These are phyloP conservation scores for Dicorynia guianensis DNA, from an alignment of 306 rosid genomes.

Conservation along the genomic window DNA sequence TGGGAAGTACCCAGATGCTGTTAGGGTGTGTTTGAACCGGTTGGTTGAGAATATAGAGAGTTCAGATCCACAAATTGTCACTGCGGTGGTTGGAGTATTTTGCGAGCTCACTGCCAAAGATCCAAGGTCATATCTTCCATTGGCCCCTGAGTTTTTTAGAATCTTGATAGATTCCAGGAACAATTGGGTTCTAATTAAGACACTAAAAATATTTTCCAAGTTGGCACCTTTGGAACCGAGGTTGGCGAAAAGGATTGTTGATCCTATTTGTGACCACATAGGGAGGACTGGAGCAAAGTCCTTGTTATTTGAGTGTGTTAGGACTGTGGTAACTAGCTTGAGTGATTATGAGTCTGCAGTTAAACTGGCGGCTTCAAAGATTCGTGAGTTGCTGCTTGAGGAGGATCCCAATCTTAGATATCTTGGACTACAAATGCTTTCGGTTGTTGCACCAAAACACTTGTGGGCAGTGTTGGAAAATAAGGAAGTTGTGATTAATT, in stretches of 20 bases:
- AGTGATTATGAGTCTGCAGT: conserved; percentile 70
- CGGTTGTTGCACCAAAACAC: conserved; percentile 59
- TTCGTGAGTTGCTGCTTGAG: conserved; percentile 74
- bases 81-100: conserved; percentile 81
- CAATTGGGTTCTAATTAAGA: conserved; percentile 89
- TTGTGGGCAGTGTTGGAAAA: conserved; percentile 88
- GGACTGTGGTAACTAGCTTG: conserved; percentile 81
- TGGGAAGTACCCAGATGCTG: conserved; percentile 85
- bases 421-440: conserved; percentile 84
- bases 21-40: conserved; percentile 85
- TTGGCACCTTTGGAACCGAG: conserved; percentile 82
- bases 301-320: conserved; percentile 80
- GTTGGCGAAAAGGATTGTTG: conserved; percentile 77
- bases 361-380: conserved; percentile 68
- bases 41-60: conserved; percentile 85
- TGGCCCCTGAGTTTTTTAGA: conserved; percentile 87
- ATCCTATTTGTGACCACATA: conserved; percentile 80
- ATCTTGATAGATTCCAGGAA: conserved; percentile 81
- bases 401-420: conserved; percentile 90
- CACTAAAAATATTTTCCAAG: conserved; percentile 75
- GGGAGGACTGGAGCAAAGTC: conserved; percentile 75
- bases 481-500: conserved; percentile 79
- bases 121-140: conserved; percentile 76
- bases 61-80: conserved; percentile 61
- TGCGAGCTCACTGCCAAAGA: conserved; percentile 81